phyloP scores from a whole-genome alignment of 345 rosid species.

The Euclidium syriacum region DNA sequence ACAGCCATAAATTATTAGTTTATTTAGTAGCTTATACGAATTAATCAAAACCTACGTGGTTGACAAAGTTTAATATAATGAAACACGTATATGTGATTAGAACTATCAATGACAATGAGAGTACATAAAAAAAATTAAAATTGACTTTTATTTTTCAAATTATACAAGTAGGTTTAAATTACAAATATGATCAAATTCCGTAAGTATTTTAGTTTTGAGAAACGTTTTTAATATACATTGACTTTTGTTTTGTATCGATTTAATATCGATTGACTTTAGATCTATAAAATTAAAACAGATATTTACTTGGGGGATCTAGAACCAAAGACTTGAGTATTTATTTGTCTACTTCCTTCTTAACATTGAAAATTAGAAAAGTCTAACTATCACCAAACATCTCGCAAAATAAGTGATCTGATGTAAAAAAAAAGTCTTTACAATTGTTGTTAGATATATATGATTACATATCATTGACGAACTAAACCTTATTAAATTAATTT shows the following conservation, averaged over 20 bases:
- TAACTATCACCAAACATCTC: constrained; percentile 16
- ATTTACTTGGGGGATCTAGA: constrained; percentile 15
- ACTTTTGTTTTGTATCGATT: constrained; percentile 15
- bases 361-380: background rate
- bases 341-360: background rate
- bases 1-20: constrained; percentile 22
- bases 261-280: constrained; percentile 23
- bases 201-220: background rate
- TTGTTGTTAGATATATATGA: too few species aligned
- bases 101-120: background rate
- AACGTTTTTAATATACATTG: constrained; percentile 11
- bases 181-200: background rate
- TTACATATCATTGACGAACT: too few species aligned
- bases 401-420: too few species aligned
- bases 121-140: background rate
- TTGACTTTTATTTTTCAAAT: constrained; percentile 17
- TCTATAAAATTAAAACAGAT: background rate
- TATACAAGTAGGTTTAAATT: constrained; percentile 8
- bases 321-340: constrained; percentile 20
- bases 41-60: constrained; percentile 29
- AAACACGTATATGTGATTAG: constrained; percentile 8
- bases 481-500: too few species aligned
- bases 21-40: constrained; percentile 17
- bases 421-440: too few species aligned
- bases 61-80: constrained; percentile 7